Base-by-base conservation (phyloP, 768 basidiomycete genomes). In the Porphyrellus cyaneotinctus region DNA sequence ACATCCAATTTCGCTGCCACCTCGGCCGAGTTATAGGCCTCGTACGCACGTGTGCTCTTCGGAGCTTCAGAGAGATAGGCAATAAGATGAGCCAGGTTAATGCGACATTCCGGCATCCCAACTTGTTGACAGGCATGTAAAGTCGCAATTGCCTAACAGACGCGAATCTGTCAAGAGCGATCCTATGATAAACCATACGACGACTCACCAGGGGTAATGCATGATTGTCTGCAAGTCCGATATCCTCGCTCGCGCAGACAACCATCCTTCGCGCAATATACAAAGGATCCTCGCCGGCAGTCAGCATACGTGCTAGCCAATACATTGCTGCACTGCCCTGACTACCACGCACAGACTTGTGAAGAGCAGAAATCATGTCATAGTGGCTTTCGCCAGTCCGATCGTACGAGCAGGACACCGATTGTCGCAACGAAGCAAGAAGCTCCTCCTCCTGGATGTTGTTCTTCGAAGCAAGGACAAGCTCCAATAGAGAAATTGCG, bases 221-320 rank as follows among this genome's bases (percentile, higher is more conserved):
- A n/a, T 83, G 78, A 36, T 75, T 77, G 67, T 93, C 87, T 24
- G 89, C 90, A 8, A 91, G 71, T 0, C 91, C 91, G 36, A 94
- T 80, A 63, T 94, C 91, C 67, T 94, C 91, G 57, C 87, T 88
- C 3, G 91, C 90, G 58, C 87, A 83, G 8, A 91, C 87, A 5
- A 87, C 75, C 74, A 90, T 79, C 49, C 88, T 75, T 32, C 88
- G 75, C 7, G 83, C 85, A 52, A 91, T 78, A 59, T 80, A 93
- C 43, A 90, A 59, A 4, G 91, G 87, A 67, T 93, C 90, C 65
- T 91, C 90, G 18, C 89, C 90, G 24, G 80, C 85, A 32, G 74
- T 78, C 31, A 91, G 73, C 90, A 91, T 91, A 45, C 88, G 79
- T 11, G 90, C 89, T 20, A 94, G 75, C 89, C 91, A 94, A 65